Conservation (phyloP, 768 basidiomycete genomes). For the Trametes villosa region DNA sequence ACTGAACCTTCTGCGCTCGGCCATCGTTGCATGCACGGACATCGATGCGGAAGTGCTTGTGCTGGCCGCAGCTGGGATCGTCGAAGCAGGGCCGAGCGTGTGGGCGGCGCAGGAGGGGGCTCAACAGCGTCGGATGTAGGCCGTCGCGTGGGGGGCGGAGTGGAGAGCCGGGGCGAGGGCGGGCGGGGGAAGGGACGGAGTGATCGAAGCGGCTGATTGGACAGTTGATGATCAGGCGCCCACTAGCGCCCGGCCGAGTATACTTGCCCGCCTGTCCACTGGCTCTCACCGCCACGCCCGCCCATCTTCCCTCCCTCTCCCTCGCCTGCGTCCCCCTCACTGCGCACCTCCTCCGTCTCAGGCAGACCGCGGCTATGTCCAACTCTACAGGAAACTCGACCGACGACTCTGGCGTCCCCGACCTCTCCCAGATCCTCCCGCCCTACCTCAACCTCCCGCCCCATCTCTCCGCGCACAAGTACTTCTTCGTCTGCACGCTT, state of each 20-base stretch:
- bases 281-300: slow-evolving; percentile 3
- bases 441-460: slow-evolving; percentile 73
- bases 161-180: background rate
- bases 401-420: slow-evolving; percentile 12
- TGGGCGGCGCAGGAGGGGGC: no score
- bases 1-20: no score
- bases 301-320: slow-evolving; percentile 4
- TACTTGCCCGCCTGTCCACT: background rate
- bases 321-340: slow-evolving; percentile 5
- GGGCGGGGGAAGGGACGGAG: background rate
- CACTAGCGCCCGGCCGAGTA: slow-evolving; percentile 11
- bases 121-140: no score
- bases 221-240: slow-evolving; percentile 13
- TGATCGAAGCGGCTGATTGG: slow-evolving; percentile 12
- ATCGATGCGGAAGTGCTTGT: no score
- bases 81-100: no score
- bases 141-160: background rate
- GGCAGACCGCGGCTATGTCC: slow-evolving; percentile 24
- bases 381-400: slow-evolving; percentile 21
- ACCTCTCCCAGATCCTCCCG: slow-evolving; percentile 48
- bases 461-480: slow-evolving; percentile 85
- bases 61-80: no score
- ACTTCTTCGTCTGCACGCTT: slow-evolving; percentile 87
- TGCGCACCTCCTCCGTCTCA: slow-evolving; percentile 7
- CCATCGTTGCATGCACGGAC: no score